Percentiles rank a stretch among this genome's conserved stretches.
phyloP scores from a whole-genome alignment of 1,139 yeast genomes.

The Schwanniomyces etchellsii region DNA sequence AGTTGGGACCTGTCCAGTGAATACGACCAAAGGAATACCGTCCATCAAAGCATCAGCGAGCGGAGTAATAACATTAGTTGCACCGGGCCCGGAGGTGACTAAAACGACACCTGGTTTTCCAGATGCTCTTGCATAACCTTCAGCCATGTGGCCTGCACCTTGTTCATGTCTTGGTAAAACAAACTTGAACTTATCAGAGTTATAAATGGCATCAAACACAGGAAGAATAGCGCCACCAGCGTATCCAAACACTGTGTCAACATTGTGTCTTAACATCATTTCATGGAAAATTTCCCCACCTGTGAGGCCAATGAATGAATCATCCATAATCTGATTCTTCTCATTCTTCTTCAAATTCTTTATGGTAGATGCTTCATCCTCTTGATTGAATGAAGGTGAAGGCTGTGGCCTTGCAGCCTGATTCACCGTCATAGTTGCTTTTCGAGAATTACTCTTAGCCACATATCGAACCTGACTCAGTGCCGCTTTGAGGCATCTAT shows the following conservation, averaged over 20 bases:
- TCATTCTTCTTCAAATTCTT: constrained; percentile 6
- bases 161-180: constrained; percentile 96
- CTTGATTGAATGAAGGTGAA: constrained; percentile 34
- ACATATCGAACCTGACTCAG: constrained; percentile 20
- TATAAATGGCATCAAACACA: constrained; percentile 93
- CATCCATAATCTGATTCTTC: constrained; percentile 48
- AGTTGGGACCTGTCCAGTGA: constrained; percentile 96
- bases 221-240: constrained; percentile 99
- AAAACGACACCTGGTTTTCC: constrained; percentile 98
- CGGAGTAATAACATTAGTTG: constrained; percentile 95
- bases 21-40: constrained; percentile 97
- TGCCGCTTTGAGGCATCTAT: constrained; percentile 9
- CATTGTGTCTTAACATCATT: constrained; percentile 95
- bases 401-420: constrained; percentile 27
- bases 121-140: constrained; percentile 91
- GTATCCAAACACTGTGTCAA: constrained; percentile 90
- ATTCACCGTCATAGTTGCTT: constrained; percentile 30
- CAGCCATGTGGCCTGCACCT: constrained; percentile 99
- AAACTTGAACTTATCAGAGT: constrained; percentile 82
- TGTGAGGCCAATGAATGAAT: constrained; percentile 85
- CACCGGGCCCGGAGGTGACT: constrained; percentile 98
- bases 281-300: constrained; percentile 99
- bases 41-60: constrained; percentile 97
- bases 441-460: constrained; percentile 26
- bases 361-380: constrained; percentile 7